A percentile compares a stretch with the other conserved stretches of the same genome.
phyloP scores from a whole-genome alignment of 768 basidiomycete genomes.

The Phanerochaete carnosa region DNA sequence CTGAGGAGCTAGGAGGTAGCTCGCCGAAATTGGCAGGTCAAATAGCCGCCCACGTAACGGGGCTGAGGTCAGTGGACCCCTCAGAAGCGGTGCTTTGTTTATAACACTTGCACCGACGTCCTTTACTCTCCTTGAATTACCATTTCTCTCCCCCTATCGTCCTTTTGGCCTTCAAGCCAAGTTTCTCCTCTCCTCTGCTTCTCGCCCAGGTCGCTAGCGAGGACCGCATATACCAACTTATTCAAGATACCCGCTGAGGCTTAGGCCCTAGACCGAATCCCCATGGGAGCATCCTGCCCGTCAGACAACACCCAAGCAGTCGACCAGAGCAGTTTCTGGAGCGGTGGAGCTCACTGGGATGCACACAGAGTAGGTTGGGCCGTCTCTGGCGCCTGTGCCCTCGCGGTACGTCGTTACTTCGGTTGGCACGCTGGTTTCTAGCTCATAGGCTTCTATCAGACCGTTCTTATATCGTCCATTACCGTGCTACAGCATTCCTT shows the following conservation, averaged over 20 bases:
- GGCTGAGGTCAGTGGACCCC: background rate
- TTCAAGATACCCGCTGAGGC: background rate
- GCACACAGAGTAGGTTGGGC: slow-evolving; percentile 71
- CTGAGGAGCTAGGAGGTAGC: background rate
- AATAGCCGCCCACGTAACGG: background rate
- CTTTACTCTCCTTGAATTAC: background rate
- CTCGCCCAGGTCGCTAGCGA: background rate
- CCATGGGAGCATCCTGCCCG: slow-evolving; percentile 36
- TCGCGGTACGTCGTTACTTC: slow-evolving; percentile 40
- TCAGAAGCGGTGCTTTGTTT: background rate
- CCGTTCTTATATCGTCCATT: slow-evolving; percentile 54
- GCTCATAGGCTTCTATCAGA: slow-evolving; percentile 34
- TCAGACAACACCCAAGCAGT: slow-evolving; percentile 44
- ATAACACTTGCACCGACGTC: background rate
- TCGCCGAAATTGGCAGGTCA: background rate
- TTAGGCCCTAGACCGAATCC: background rate
- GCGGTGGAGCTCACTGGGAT: slow-evolving; percentile 54
- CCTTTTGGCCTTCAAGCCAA: background rate
- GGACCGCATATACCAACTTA: background rate
- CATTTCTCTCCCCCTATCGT: background rate
- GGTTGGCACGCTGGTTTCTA: background rate
- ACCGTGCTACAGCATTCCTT: slow-evolving; percentile 61
- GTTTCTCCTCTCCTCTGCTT: background rate
- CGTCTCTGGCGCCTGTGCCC: slow-evolving; percentile 60
- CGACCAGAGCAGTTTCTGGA: slow-evolving; percentile 68